Evolutionary conservation across 306 rosid species (phyloP).

Genomic region (Carpinus fangiana): DNA sequence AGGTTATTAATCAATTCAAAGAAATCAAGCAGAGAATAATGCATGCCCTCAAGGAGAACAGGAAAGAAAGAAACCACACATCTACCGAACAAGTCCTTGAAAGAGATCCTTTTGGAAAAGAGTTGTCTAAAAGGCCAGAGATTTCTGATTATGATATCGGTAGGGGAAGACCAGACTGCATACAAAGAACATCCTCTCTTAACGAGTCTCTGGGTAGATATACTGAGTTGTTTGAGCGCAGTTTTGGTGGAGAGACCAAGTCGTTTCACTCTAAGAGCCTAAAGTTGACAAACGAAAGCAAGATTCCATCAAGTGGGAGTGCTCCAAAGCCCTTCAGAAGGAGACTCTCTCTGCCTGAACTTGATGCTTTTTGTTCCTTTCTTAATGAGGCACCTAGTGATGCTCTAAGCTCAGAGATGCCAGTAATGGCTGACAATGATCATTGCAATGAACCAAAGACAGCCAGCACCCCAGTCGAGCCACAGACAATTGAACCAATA

Average conservation of each 20-base stretch:
- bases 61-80: constrained; percentile 41
- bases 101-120: constrained; percentile 35
- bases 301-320: constrained; percentile 33
- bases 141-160: constrained; percentile 36
- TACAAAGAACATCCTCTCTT: constrained; percentile 59
- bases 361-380: constrained; percentile 63
- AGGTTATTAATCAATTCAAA: constrained; percentile 72
- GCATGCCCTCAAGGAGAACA: constrained; percentile 63
- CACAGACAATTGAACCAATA: constrained; percentile 24
- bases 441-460: constrained; percentile 36
- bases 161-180: constrained; percentile 29
- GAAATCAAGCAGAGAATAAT: constrained; percentile 70
- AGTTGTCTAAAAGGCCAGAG: constrained; percentile 35
- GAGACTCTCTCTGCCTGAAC: constrained; percentile 73
- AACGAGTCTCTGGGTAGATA: constrained; percentile 68
- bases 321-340: constrained; percentile 54
- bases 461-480: constrained; percentile 24
- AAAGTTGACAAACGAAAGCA: constrained; percentile 56
- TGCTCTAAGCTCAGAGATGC: constrained; percentile 35
- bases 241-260: constrained; percentile 46
- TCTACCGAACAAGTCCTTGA: constrained; percentile 23
- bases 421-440: constrained; percentile 21
- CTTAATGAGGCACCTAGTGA: constrained; percentile 52
- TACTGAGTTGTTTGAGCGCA: constrained; percentile 58
- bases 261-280: constrained; percentile 59